Evolutionary conservation across 2,329 filamentous ascomycete genomes (phyloP), one percentile per base, ranked within the genome.

Genomic region (Ophiosphaerella korrae): DNA sequence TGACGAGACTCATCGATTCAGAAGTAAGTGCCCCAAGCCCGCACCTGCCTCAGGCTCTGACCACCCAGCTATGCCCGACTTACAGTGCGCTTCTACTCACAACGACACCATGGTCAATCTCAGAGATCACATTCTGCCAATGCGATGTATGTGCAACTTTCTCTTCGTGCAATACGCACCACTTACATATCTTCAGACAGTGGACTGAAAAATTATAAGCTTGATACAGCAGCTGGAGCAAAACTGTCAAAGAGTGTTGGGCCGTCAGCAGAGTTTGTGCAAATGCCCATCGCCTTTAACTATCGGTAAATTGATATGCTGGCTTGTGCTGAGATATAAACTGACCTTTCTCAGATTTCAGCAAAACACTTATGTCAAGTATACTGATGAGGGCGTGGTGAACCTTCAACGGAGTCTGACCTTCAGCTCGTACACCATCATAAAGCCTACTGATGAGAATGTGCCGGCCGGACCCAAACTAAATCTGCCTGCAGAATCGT

Each of bases 1-100:
- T 53, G 84, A 86, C 48, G 85, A 90, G 60, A 94, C 88, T 1
- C 92, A 97, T 78, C 85, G 93, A 33, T 99, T 95, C 73, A 84
- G 93, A 69, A 87, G 87, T 82, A 71, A 56, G 73, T 55, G 8
- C 18, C 16, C 5, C 9, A 7, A n/a, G 24, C 45, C 32, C 21
- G 11, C 38, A 18, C 7, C 12, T n/a, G 18, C 37, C 29, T n/a
- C 14, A n/a, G 34, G 39, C 26, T 41, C 62, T 68, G 43, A 70
- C 50, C 41, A 13, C 8, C 23, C 50, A 84, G 84, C 83, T 29
- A 80, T 96, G 58, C 88, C 91, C 7, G 93, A 97, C 73, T 95
- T 95, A 66, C 90, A 95, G 65, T 93, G 88, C 74, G 85, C 89
- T 18, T 86, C 88, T 43, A 80, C 81, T 12, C 81, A 83, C 32